phyloP scores from a whole-genome alignment of 139 green algal species.

The Pedinophyceae sp. region DNA sequence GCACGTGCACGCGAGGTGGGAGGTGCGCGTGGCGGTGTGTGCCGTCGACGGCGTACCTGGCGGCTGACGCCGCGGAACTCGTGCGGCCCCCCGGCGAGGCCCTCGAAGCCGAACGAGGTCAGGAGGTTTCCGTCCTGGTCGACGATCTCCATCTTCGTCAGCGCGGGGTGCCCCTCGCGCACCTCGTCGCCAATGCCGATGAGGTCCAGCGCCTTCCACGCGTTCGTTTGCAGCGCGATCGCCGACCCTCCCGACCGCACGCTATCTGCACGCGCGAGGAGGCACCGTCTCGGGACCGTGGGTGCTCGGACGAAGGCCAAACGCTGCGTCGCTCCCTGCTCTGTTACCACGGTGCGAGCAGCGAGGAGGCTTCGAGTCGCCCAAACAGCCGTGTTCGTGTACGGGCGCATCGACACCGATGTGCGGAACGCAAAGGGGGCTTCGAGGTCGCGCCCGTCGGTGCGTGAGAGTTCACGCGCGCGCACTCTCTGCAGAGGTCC shows the following conservation, averaged over 20 bases:
- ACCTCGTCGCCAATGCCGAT: constrained; percentile 35
- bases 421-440: neutral
- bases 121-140: constrained; percentile 20
- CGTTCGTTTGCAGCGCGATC: constrained; percentile 58
- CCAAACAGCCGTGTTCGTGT: neutral
- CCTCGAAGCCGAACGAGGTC: constrained; percentile 29
- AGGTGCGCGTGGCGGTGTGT: too few relatives aligned
- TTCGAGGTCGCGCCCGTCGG: too few relatives aligned
- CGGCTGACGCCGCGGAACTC: constrained; percentile 47
- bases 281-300: too few relatives aligned
- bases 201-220: constrained; percentile 49
- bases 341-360: neutral
- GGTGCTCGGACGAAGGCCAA: too few relatives aligned
- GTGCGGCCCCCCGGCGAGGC: constrained; percentile 37
- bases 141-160: constrained; percentile 27
- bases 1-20: too few relatives aligned
- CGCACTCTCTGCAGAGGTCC: too few relatives aligned
- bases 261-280: too few relatives aligned
- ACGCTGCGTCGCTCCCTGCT: neutral
- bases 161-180: constrained; percentile 15
- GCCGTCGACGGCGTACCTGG: neutral
- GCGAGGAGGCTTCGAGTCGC: too few relatives aligned
- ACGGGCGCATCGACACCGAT: neutral
- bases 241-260: constrained; percentile 27
- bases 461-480: too few relatives aligned